A percentile compares a stretch with the other conserved stretches of the same genome.
Evolutionary conservation across 192 early-diverging fungal genomes (phyloP).

Genomic region (Lobulomyces angularis): DNA sequence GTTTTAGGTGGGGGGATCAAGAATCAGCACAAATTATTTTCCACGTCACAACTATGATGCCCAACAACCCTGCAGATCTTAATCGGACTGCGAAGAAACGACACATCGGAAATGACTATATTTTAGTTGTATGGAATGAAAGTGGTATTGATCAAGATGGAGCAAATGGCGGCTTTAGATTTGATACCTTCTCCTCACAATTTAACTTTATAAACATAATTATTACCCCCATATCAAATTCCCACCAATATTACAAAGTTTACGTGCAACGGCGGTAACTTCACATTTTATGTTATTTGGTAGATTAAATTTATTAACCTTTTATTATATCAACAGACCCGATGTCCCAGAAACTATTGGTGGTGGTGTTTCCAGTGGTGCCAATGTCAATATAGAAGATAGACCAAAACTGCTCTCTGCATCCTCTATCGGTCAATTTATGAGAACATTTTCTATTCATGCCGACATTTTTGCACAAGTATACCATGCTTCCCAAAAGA

Average conservation of each 20-base stretch:
- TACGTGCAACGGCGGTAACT: conserved; percentile 9
- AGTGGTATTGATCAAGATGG: conserved; percentile 58
- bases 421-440: conserved; percentile 61
- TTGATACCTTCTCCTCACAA: conserved; percentile 83
- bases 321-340: conserved; percentile 16
- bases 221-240: conserved; percentile 61
- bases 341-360: conserved; percentile 61
- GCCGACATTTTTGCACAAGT: conserved; percentile 84
- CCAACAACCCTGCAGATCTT: conserved; percentile 61
- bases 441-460: conserved; percentile 72
- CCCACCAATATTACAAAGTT: conserved; percentile 12
- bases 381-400: conserved; percentile 72
- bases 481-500: conserved; percentile 27
- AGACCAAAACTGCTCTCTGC: no score
- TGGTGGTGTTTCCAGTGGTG: conserved; percentile 20
- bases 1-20: conserved; percentile 34
- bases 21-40: conserved; percentile 81
- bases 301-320: neutral
- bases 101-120: conserved; percentile 95
- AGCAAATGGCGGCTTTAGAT: no score
- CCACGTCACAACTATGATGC: conserved; percentile 92
- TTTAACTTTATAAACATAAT: conserved; percentile 96
- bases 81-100: conserved; percentile 76
- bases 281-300: conserved; percentile 2
- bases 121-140: conserved; percentile 89